phyloP scores from a whole-genome alignment of 1,284 basidiomycete species.

The Irpex rosettiformis region DNA sequence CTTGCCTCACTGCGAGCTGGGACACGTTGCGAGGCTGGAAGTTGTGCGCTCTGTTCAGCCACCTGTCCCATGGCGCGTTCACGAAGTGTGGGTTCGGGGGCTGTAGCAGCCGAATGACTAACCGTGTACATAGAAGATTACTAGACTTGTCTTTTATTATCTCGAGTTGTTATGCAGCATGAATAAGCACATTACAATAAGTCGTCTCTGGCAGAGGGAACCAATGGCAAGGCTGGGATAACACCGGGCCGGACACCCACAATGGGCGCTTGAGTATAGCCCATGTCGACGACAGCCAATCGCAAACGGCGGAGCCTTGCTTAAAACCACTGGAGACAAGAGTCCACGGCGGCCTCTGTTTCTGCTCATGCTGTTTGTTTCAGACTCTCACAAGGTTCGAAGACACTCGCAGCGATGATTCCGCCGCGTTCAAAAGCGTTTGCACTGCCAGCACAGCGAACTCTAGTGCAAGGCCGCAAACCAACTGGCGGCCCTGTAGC shows the following conservation, averaged over 20 bases:
- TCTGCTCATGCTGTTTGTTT: neutral
- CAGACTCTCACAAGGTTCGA: neutral
- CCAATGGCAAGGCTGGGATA: too few species aligned
- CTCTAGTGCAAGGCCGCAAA: neutral
- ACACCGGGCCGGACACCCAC: too few species aligned
- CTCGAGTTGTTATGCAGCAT: neutral
- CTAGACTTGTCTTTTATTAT: neutral
- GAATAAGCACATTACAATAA: neutral
- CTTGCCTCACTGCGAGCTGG: neutral
- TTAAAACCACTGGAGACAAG: neutral
- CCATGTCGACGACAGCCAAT: neutral
- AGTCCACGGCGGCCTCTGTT: neutral
- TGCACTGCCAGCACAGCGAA: neutral
- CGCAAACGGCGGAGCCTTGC: neutral
- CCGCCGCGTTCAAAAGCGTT: neutral
- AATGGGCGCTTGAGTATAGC: neutral
- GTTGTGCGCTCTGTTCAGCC: neutral
- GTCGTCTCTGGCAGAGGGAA: too few species aligned
- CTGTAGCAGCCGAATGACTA: neutral
- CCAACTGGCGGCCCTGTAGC: neutral
- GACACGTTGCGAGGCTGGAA: neutral
- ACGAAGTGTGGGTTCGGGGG: neutral
- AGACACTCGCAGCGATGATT: neutral
- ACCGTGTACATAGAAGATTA: neutral
- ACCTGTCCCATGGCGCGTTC: neutral